Conservation (phyloP, 495 filamentous ascomycete genomes). For the Lasiosphaeria ovina region DNA sequence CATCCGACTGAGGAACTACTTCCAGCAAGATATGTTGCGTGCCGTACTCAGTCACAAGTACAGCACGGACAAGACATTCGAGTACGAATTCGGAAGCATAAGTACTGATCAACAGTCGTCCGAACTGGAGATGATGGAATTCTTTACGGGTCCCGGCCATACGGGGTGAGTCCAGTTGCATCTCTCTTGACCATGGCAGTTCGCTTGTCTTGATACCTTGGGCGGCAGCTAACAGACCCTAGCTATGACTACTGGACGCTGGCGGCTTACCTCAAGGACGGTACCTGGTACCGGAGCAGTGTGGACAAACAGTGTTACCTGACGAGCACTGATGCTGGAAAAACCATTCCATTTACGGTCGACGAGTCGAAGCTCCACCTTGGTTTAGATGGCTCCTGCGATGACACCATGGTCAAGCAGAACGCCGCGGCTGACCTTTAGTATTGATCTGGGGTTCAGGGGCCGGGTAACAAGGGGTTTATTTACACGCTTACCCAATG, state of each 20-base stretch:
- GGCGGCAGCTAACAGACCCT: neutral
- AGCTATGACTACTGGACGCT: neutral
- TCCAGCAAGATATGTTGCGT: neutral
- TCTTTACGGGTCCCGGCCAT: neutral
- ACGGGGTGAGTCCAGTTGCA: neutral
- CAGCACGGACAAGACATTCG: neutral
- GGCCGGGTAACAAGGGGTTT: too few species aligned
- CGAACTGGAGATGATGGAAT: neutral
- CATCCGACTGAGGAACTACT: neutral
- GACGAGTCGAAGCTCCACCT: neutral
- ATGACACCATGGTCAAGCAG: neutral
- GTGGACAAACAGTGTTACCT: neutral
- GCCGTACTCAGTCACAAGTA: neutral
- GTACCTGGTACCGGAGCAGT: neutral
- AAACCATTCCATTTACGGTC: neutral
- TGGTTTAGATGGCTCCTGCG: neutral
- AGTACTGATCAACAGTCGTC: neutral
- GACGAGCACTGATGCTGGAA: neutral
- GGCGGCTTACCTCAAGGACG: neutral
- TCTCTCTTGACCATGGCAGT: neutral
- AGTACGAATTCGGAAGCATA: neutral
- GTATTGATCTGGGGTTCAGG: too few species aligned
- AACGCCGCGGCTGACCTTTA: neutral
- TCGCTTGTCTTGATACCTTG: too few species aligned
- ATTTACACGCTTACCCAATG: too few species aligned